A percentile compares a stretch with the other conserved stretches of the same genome.
These are phyloP conservation scores for Candida awuae DNA, from an alignment of 805 yeast species.

Conservation along the genomic window DNA sequence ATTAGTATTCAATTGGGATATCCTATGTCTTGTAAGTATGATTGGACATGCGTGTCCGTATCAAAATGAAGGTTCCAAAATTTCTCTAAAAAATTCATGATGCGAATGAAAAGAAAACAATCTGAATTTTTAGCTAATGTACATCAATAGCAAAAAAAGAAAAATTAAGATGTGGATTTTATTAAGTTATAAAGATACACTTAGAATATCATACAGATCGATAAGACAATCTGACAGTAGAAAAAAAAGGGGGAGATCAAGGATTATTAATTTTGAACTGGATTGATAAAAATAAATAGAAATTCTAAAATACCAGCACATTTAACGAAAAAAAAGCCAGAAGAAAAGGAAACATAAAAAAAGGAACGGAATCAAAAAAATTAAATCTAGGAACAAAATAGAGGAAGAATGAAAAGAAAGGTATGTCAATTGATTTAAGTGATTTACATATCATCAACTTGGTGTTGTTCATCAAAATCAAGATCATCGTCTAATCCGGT, in stretches of 20 bases:
- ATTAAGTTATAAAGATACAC: constrained; percentile 11
- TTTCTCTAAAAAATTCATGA: too few species aligned
- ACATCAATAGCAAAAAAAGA: not conserved
- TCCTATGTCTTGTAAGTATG: too few species aligned
- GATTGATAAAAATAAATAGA: constrained; percentile 3
- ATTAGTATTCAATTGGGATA: constrained; percentile 10
- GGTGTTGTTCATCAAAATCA: constrained; percentile 37
- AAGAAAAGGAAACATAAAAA: constrained; percentile 3
- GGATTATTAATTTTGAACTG: constrained; percentile 6
- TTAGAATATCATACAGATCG: not conserved
- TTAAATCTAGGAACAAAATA: constrained; percentile 8
- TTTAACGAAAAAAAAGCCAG: constrained; percentile 2
- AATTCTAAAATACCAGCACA: constrained; percentile 4
- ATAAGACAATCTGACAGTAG: not conserved
- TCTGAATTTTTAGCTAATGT: too few species aligned
- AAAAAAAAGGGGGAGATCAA: not conserved
- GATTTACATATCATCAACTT: constrained; percentile 7
- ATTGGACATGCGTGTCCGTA: too few species aligned
- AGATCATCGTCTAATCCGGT: constrained; percentile 70
- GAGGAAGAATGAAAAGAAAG: constrained; percentile 5
- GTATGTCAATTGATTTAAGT: not conserved
- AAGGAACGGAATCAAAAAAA: not conserved
- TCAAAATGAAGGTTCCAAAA: too few species aligned
- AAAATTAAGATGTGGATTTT: not conserved
- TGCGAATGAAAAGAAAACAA: not conserved